These are phyloP conservation scores for Claviceps sp. DNA, from an alignment of 2,329 filamentous ascomycete genomes.

Conservation along the genomic window DNA sequence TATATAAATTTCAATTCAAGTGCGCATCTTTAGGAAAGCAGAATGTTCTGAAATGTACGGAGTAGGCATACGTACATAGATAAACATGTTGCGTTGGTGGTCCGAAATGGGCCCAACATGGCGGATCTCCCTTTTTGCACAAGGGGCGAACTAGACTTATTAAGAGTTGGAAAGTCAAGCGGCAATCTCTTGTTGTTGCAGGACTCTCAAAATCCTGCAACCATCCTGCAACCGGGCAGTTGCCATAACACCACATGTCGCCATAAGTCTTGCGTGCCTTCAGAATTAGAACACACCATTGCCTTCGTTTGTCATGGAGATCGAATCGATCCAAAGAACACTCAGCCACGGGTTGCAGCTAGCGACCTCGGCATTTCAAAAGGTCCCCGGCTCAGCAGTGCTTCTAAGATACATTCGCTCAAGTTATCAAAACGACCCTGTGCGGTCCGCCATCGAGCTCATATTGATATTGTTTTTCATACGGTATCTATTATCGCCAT, in stretches of 20 bases:
- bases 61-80: no score
- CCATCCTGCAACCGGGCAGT: neutral
- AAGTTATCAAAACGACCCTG: slow-evolving; percentile 93
- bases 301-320: slow-evolving; percentile 38
- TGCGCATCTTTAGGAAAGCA: no score
- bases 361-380: slow-evolving; percentile 60
- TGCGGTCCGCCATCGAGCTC: slow-evolving; percentile 85
- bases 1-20: no score
- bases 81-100: no score
- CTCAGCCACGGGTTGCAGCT: slow-evolving; percentile 38
- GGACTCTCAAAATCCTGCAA: neutral
- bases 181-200: neutral
- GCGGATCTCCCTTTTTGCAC: no score
- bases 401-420: slow-evolving; percentile 90
- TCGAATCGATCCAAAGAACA: slow-evolving; percentile 42
- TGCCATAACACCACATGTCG: neutral
- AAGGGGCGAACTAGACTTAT: neutral
- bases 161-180: neutral
- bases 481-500: slow-evolving; percentile 79
- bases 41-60: no score
- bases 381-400: slow-evolving; percentile 86
- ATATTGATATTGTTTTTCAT: slow-evolving; percentile 92
- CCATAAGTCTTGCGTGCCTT: neutral
- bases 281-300: neutral
- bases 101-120: neutral